phyloP scores from a whole-genome alignment of 1,284 basidiomycete genomes.

The Ustilago hordei region DNA sequence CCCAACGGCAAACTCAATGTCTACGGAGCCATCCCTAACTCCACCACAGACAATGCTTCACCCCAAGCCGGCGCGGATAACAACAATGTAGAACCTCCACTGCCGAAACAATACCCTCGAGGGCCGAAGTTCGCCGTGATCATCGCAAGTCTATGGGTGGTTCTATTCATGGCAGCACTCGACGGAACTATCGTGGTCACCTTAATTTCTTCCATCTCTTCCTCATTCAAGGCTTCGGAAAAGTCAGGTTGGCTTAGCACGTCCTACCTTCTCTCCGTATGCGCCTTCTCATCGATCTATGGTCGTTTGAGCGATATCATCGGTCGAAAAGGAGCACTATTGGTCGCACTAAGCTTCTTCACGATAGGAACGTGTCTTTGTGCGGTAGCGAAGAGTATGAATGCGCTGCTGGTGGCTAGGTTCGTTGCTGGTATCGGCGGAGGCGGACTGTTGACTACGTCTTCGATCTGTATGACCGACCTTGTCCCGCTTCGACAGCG shows the following conservation, averaged over 20 bases:
- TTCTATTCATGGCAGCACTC: constrained; percentile 62
- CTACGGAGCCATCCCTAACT: constrained; percentile 17
- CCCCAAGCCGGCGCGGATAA: background rate
- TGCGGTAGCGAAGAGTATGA: constrained; percentile 57
- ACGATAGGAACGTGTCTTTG: constrained; percentile 63
- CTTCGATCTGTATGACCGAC: constrained; percentile 71
- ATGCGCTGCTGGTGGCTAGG: constrained; percentile 63
- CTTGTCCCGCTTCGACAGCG: constrained; percentile 70
- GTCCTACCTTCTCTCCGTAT: constrained; percentile 66
- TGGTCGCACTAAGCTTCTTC: constrained; percentile 64
- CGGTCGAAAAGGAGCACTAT: constrained; percentile 63
- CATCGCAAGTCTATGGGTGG: constrained; percentile 64
- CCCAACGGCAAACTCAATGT: background rate
- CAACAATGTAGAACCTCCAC: background rate
- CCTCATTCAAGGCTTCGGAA: constrained; percentile 65
- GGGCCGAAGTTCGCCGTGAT: constrained; percentile 59
- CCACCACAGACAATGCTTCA: constrained; percentile 13
- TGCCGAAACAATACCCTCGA: constrained; percentile 10
- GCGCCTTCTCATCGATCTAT: constrained; percentile 67
- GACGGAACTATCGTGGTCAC: constrained; percentile 68
- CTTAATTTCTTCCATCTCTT: constrained; percentile 62
- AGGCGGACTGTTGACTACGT: constrained; percentile 71
- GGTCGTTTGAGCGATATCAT: constrained; percentile 66
- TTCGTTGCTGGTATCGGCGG: constrained; percentile 72
- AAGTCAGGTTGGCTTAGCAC: constrained; percentile 66